Evolutionary conservation across 2,329 filamentous ascomycete species (phyloP).

Genomic region (Cladosporium austrohemisphaericum): DNA sequence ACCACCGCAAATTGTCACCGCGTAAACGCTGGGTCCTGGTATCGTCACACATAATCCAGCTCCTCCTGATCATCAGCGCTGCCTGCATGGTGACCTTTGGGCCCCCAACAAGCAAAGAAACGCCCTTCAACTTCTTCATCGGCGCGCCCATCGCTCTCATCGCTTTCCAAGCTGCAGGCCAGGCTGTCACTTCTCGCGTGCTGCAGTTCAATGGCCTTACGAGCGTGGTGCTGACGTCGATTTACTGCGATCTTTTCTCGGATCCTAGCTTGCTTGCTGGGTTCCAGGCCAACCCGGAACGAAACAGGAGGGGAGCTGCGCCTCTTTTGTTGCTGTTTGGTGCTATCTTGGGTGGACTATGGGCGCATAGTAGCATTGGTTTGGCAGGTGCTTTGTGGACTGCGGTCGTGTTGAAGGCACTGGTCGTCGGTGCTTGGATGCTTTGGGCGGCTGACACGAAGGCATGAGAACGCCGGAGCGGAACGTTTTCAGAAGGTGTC

Average conservation of each 20-base stretch:
- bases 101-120: constrained; percentile 22
- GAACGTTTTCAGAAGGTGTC: too few relatives aligned
- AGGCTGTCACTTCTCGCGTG: constrained; percentile 69
- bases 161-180: constrained; percentile 73
- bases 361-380: constrained; percentile 50
- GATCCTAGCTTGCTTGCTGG: constrained; percentile 51
- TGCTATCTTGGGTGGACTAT: constrained; percentile 53
- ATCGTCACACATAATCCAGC: constrained; percentile 39
- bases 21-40: constrained; percentile 63
- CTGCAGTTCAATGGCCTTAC: constrained; percentile 69
- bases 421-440: constrained; percentile 39
- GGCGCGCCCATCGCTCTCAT: constrained; percentile 65
- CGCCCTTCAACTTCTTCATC: constrained; percentile 38
- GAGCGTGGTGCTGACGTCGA: constrained; percentile 74
- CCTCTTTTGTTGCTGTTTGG: constrained; percentile 51
- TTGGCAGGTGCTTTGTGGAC: constrained; percentile 52
- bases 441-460: constrained; percentile 38
- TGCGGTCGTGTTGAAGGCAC: constrained; percentile 40
- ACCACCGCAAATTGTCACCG: constrained; percentile 62
- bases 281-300: constrained; percentile 45
- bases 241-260: constrained; percentile 76
- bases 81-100: constrained; percentile 42
- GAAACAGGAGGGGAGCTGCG: constrained; percentile 51
- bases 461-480: too few relatives aligned
- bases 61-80: constrained; percentile 38